Percentiles rank a stretch among this genome's conserved stretches.
Evolutionary conservation across 345 rosid genomes (phyloP).

Genomic region (Firmiana major): DNA sequence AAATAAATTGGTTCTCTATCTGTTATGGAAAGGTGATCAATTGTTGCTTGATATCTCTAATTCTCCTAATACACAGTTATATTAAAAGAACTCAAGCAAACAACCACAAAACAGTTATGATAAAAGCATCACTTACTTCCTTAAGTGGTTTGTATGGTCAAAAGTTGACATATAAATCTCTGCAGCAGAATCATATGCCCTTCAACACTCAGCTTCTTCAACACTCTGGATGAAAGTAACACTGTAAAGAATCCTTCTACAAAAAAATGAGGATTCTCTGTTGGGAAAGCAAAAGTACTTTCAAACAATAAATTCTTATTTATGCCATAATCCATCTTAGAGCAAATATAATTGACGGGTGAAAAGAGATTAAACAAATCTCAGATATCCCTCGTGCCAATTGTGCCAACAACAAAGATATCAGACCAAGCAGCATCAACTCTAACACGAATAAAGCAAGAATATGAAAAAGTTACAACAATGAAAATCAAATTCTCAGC

Average conservation of each 20-base stretch:
- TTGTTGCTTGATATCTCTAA: no score
- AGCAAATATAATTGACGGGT: conserved; percentile 71
- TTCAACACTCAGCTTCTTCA: conserved; percentile 95
- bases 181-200: conserved; percentile 79
- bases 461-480: conserved; percentile 5
- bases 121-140: conserved; percentile 53
- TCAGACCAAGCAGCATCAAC: no score
- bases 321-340: conserved; percentile 55
- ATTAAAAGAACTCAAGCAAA: no score
- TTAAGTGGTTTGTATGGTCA: conserved; percentile 73
- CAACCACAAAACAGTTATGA: conserved; percentile 8
- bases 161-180: conserved; percentile 65
- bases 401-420: conserved; percentile 86
- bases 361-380: conserved; percentile 87
- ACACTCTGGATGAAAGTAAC: conserved; percentile 62
- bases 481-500: not conserved
- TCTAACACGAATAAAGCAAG: conserved; percentile 33
- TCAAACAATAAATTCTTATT: conserved; percentile 33
- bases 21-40: no score
- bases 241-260: not conserved
- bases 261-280: not conserved
- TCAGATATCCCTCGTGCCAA: no score
- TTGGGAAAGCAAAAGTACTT: conserved; percentile 33
- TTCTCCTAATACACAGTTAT: no score
- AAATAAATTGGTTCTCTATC: no score